These are phyloP conservation scores for Leishmania tarentolae DNA, from an alignment of 208 protist genomes.

Conservation along the genomic window DNA sequence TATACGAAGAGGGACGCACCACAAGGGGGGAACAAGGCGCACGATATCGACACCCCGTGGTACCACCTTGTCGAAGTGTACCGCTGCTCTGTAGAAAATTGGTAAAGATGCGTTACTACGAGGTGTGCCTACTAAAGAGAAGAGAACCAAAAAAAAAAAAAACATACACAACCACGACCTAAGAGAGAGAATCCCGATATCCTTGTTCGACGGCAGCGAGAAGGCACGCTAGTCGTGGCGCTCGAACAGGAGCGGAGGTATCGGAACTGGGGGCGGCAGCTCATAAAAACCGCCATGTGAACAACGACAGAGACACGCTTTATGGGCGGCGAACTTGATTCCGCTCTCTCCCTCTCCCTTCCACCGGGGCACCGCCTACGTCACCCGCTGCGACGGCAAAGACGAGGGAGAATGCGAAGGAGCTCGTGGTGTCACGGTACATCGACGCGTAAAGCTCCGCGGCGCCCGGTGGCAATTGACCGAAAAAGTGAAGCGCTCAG, in stretches of 20 bases:
- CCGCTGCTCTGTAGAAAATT: background rate
- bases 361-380: background rate
- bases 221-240: background rate
- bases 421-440: background rate
- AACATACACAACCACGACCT: background rate
- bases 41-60: background rate
- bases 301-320: background rate
- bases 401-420: background rate
- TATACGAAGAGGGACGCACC: background rate
- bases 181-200: background rate
- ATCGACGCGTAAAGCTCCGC: background rate
- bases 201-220: background rate
- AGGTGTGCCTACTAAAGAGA: constrained; percentile 14
- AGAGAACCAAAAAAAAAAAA: constrained; percentile 4
- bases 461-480: background rate
- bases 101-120: constrained; percentile 17
- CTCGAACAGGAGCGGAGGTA: background rate
- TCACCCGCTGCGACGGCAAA: background rate
- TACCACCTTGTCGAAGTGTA: background rate
- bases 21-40: background rate
- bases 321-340: too few relatives aligned
- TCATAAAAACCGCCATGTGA: background rate
- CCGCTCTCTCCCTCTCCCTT: background rate
- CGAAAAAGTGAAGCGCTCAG: background rate
- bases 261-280: background rate